Evolutionary conservation across 2,329 filamentous ascomycete genomes (phyloP), one percentile per base, ranked within the genome.

Genomic region (Lizonia empirigonia): DNA sequence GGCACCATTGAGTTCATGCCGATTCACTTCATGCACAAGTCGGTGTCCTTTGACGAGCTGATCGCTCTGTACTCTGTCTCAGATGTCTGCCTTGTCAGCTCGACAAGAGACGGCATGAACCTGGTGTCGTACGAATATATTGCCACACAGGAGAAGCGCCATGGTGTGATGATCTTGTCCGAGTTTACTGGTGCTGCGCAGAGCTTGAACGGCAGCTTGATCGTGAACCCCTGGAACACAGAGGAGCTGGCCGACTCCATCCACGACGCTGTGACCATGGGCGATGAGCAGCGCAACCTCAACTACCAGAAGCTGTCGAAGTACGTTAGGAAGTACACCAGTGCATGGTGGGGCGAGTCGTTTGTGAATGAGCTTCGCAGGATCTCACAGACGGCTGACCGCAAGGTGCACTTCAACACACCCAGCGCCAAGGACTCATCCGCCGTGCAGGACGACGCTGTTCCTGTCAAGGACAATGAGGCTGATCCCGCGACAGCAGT

Each of bases 81-180:
- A 3, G 94, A 97, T 70, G 90, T 91, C 35, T 96, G 92, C 71
- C 83, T 97, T 12, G 93, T 96, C 29, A 95, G 89, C 7, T 97
- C 90, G 2, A 97, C 90, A n/a, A 88, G 94, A 40, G 94, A 99
- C 71, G 94, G 94, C 68, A 99, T 99, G 94, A 99, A 99, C 74
- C 82, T 99, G 23, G 94, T 97, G 24, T 95, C 91, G 0, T 97
- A 97, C 76, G 93, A 99, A 75, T 99, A 97, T 78, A 97, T 99
- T 60, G 93, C 93, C 19, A 91, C 90, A 3, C 93, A 99, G 71
- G 85, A 90, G 63, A 86, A 95, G 69, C 87, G 91, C 42, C 91
- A 97, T 70, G 94, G 94, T 52, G 88, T 91, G 55, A 88, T 99
- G 84, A 92, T 99, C 48, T 84, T 99, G 24, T 97, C 92, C 38